Evolutionary conservation across 345 rosid species (phyloP).

Genomic region (thale cress (Arabidopsis thaliana)): DNA sequence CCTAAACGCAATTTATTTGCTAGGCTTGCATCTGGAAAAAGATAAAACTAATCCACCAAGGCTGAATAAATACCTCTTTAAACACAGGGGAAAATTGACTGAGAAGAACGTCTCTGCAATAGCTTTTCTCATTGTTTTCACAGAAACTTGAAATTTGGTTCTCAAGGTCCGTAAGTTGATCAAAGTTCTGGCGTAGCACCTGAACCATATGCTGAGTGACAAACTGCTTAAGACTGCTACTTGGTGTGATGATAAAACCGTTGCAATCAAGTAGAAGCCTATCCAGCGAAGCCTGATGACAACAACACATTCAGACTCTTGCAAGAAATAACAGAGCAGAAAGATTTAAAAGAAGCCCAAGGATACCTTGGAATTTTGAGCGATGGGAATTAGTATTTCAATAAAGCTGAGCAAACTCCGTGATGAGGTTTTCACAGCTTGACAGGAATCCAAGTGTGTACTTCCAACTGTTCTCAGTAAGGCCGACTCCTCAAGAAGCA

Average conservation of each 20-base stretch:
- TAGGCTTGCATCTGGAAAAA: slow-evolving; percentile 16
- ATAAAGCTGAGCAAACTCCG: slow-evolving; percentile 53
- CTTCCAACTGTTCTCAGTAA: slow-evolving; percentile 65
- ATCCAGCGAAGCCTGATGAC: slow-evolving; percentile 75
- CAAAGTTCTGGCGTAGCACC: slow-evolving; percentile 60
- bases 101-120: slow-evolving; percentile 55
- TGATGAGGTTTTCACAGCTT: slow-evolving; percentile 57
- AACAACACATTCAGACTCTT: slow-evolving; percentile 35
- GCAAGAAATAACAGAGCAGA: slow-evolving; percentile 31
- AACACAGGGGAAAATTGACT: slow-evolving; percentile 55
- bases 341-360: slow-evolving; percentile 18
- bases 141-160: slow-evolving; percentile 52
- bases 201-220: slow-evolving; percentile 56
- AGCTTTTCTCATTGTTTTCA: slow-evolving; percentile 53
- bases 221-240: slow-evolving; percentile 48
- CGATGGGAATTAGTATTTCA: slow-evolving; percentile 59
- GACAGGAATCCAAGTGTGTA: slow-evolving; percentile 64
- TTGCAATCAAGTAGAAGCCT: slow-evolving; percentile 54
- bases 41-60: slow-evolving; percentile 5
- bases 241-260: slow-evolving; percentile 49
- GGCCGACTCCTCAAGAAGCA: slow-evolving; percentile 65
- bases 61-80: slow-evolving; percentile 57
- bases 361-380: slow-evolving; percentile 67
- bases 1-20: slow-evolving; percentile 23
- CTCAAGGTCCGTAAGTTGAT: slow-evolving; percentile 67